phyloP scores from a whole-genome alignment of 768 basidiomycete genomes.

The Pleurotus cornucopiae region DNA sequence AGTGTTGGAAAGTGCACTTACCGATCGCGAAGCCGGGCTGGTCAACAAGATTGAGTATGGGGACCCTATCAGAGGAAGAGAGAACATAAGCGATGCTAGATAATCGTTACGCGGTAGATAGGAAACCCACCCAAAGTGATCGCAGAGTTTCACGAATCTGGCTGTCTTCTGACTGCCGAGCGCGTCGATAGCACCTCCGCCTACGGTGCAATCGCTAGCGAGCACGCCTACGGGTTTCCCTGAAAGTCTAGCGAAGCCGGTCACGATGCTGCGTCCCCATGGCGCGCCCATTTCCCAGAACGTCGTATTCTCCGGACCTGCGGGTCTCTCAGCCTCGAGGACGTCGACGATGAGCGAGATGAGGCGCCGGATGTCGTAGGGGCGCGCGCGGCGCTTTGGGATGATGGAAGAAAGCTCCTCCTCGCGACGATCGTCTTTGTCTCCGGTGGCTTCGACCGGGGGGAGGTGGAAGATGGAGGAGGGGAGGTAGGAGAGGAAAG shows the following conservation, averaged over 20 bases:
- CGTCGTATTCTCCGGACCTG: slow-evolving; percentile 14
- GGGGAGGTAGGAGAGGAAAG: slow-evolving; percentile 35
- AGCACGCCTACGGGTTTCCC: slow-evolving; percentile 31
- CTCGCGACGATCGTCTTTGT: slow-evolving; percentile 25
- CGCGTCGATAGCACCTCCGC: slow-evolving; percentile 37
- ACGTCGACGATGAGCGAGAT: slow-evolving; percentile 29
- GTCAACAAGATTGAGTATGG: slow-evolving; percentile 36
- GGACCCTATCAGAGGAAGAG: slow-evolving; percentile 20
- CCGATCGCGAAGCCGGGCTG: slow-evolving; percentile 37
- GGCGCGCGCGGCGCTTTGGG: slow-evolving; percentile 28
- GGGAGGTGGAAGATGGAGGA: slow-evolving; percentile 33
- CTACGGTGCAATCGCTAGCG: slow-evolving; percentile 33
- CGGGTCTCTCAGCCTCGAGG: slow-evolving; percentile 7
- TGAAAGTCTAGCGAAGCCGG: slow-evolving; percentile 32
- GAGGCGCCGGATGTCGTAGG: slow-evolving; percentile 32
- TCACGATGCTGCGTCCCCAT: slow-evolving; percentile 34
- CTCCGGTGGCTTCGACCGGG: slow-evolving; percentile 19
- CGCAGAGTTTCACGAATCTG: slow-evolving; percentile 32
- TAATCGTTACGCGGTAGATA: not conserved
- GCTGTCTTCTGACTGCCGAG: slow-evolving; percentile 35
- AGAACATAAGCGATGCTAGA: not conserved
- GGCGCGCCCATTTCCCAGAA: slow-evolving; percentile 35
- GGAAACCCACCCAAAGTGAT: slow-evolving; percentile 31
- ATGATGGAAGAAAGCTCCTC: slow-evolving; percentile 31
- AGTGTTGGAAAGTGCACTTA: slow-evolving; percentile 7